Evolutionary conservation across 2,329 filamentous ascomycete species (phyloP), one percentile per base, ranked within the genome.

Genomic region (Ambrosiella cleistominuta): DNA sequence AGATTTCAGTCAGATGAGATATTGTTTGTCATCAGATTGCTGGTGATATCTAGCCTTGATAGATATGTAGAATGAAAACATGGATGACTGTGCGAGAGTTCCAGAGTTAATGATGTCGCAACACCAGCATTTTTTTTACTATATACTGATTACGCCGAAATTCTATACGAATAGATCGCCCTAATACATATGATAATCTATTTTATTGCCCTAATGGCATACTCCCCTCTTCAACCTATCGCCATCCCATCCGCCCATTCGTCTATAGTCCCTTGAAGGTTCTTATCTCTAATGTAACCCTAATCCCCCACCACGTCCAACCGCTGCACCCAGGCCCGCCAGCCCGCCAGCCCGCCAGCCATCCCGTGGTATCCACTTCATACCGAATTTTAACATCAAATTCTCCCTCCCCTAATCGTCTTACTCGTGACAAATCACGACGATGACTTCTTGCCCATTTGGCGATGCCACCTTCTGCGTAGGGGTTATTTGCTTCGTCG

Each of bases 201-300:
- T 12, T 42, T 42, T 12, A 12, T 8, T 42, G 40, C 11, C n/a
- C 40, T 42, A 3, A 42, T 42, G n/a, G 40, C 40, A 42, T n/a
- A 12, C 11, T 11, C 40, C 40, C 11, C 40, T 42, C 40, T 12
- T 42, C 6, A 8, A 3, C 2, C 45, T n/a, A n/a, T 2, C 15
- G 2, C 45, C 17, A 9, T 3, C 3, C 12, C 12, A 49, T 15
- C 12, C 45, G 17, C 13, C 8, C 45, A 49, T 11, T n/a, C 13
- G 7, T 9, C 45, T 49, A 2, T 19, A 49, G 15, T 19, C 45
- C 12, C 12, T 51, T 11, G 4, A 51, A 51, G 13, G 47, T 51
- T 15, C 47, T 51, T 51, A 51, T 51, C 47, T 51, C 27, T n/a
- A 51, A 51, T 51, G 47, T 51, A 51, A 51, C 47, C 47, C 35